These are phyloP conservation scores for Pestalotiopsis sp. DNA, from an alignment of 2,329 filamentous ascomycete species.

Conservation along the genomic window DNA sequence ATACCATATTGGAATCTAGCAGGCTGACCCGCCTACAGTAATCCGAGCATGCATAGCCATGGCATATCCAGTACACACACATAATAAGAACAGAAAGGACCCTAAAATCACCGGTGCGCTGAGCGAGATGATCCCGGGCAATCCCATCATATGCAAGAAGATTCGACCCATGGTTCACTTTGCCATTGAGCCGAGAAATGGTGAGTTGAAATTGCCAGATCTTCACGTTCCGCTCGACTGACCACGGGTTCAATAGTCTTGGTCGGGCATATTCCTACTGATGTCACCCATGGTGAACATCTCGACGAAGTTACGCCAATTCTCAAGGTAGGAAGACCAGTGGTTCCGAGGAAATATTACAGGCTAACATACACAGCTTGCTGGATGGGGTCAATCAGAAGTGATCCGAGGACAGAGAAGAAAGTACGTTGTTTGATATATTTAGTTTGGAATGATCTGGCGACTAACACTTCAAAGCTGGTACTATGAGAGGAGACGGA, in stretches of 20 bases:
- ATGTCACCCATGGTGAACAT: neutral
- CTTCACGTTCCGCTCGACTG: neutral
- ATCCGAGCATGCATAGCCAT: slow-evolving; percentile 4
- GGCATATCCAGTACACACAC: neutral
- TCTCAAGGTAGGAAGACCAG: neutral
- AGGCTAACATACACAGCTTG: neutral
- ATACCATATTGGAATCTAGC: neutral
- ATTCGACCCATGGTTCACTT: slow-evolving; percentile 1
- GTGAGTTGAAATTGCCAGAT: neutral
- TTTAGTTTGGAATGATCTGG: too few relatives aligned
- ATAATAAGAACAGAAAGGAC: neutral
- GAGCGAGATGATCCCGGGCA: neutral
- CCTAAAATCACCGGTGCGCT: neutral
- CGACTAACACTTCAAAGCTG: neutral
- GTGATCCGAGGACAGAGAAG: neutral
- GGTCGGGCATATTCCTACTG: neutral
- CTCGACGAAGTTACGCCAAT: neutral
- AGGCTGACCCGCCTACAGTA: neutral
- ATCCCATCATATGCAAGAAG: neutral
- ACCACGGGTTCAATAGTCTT: neutral
- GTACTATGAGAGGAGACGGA: slow-evolving; percentile 3
- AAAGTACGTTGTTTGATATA: neutral
- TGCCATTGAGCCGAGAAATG: neutral
- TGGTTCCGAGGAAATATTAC: too few relatives aligned
- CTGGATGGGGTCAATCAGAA: neutral